Evolutionary conservation across 139 green algal species (phyloP).

Genomic region (Closterium sp.): DNA sequence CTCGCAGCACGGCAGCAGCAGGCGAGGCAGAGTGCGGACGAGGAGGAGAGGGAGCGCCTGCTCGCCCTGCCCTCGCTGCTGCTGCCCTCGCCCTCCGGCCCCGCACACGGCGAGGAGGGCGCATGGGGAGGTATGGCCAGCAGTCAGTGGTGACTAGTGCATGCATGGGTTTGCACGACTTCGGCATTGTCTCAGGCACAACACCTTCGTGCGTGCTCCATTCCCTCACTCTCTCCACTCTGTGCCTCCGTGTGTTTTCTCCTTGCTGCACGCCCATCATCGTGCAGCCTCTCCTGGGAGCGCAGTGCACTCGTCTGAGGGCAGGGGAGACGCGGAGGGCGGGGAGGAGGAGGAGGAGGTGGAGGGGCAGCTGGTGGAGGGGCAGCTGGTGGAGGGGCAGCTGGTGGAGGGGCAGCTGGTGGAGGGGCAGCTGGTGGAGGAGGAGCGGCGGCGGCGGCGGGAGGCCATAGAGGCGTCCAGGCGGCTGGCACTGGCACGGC

Average conservation of each 20-base stretch:
- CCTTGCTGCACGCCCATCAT: background rate
- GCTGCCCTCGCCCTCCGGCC: background rate
- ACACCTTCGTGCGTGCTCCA: too few relatives aligned
- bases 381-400: background rate
- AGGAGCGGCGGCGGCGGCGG: background rate
- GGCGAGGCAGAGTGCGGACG: conserved; percentile 17
- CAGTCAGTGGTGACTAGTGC: too few relatives aligned
- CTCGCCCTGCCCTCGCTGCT: background rate
- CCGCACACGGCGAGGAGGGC: background rate
- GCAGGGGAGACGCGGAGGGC: background rate
- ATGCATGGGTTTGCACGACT: too few relatives aligned
- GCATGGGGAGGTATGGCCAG: background rate
- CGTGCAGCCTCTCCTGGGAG: background rate
- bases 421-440: background rate
- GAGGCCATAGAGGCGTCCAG: background rate
- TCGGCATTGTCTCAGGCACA: too few relatives aligned
- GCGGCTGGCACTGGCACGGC: background rate
- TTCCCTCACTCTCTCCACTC: too few relatives aligned
- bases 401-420: background rate
- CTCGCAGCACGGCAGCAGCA: conserved; percentile 1
- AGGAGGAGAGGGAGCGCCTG: conserved; percentile 24
- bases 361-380: too few relatives aligned
- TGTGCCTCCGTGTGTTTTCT: too few relatives aligned
- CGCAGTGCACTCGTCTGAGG: background rate
- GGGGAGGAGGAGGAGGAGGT: background rate